Base-by-base conservation (phyloP, 2,329 filamentous ascomycete species). In the Phialophora chinensis region DNA sequence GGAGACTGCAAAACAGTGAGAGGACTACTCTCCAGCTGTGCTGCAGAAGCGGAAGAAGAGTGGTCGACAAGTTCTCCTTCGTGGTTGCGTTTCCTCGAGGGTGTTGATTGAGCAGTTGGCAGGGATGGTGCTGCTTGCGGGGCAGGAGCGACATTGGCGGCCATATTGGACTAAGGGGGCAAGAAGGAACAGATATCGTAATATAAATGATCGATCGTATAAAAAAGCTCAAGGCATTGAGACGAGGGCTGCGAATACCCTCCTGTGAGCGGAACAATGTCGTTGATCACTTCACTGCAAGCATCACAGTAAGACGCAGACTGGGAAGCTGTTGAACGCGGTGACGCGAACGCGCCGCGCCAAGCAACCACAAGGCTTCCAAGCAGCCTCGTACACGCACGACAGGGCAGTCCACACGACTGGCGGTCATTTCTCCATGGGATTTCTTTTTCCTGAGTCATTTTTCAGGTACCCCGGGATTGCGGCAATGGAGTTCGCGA, bases 11-110 rank as follows among this genome's bases (percentile, higher is more conserved):
- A 58, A n/a, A 17, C 53, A 12, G 49, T 61, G 17, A 35, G 25
- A 29, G 47, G 57, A 55, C 63, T 66, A 47, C 65, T 66, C 23
- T 60, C 61, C 2, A 50, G 62, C 5, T 66, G 63, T 2, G n/a
- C 14, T 11, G 65, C 38, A 25, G 62, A 52, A 20, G 49, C 54
- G 23, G 62, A n/a, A 38, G 58, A 54, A 25, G 53, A 17, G 31
- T 63, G 49, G 31, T 62, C 6, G 25, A 70, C 29, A 17, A 68
- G 31, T 11, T 63, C 57, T 38, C 68, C 68, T 31, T 68, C 60
- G 35, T 63, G 63, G 29, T 70, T 70, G 44, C 68, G 60, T 62
- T 70, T 70, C 49, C 60, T 68, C 27, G 68, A 70, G 53, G 66
- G 67, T 14, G 61, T 67, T 54, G 65, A 33, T 38, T 69, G 67